These are phyloP conservation scores for Colletotrichum ledebouriae DNA, from an alignment of 2,329 filamentous ascomycete species.

Conservation along the genomic window DNA sequence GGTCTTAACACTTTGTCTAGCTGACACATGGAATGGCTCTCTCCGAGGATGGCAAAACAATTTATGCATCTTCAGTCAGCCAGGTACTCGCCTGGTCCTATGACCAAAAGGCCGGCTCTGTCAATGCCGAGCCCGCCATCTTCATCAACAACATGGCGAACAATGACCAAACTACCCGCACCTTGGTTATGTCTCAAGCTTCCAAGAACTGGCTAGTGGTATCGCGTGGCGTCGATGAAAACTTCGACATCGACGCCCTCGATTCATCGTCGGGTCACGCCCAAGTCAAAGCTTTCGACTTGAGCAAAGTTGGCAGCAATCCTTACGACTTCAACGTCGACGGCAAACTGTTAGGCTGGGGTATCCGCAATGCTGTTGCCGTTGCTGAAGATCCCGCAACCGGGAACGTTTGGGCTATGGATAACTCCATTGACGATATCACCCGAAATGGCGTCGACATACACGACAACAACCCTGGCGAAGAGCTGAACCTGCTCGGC, in stretches of 20 bases:
- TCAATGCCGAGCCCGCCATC: constrained; percentile 62
- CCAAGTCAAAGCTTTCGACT: constrained; percentile 74
- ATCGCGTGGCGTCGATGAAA: constrained; percentile 73
- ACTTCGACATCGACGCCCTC: constrained; percentile 70
- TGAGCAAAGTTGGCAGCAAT: constrained; percentile 48
- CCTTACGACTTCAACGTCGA: constrained; percentile 63
- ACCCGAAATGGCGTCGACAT: constrained; percentile 70
- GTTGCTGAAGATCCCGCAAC: constrained; percentile 71
- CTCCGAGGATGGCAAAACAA: constrained; percentile 63
- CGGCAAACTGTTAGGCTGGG: constrained; percentile 72
- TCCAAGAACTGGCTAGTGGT: constrained; percentile 71
- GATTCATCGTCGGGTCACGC: constrained; percentile 69
- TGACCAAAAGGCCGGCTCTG: constrained; percentile 64
- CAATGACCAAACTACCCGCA: constrained; percentile 74
- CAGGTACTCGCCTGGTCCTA: constrained; percentile 77
- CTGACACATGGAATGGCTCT: constrained; percentile 70
- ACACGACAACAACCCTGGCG: constrained; percentile 77
- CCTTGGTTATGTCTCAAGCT: constrained; percentile 71
- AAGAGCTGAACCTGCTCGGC: constrained; percentile 81
- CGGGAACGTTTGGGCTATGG: constrained; percentile 71
- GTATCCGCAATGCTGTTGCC: constrained; percentile 79
- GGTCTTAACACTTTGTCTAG: constrained; percentile 47
- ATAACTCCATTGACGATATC: constrained; percentile 79
- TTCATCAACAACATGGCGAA: constrained; percentile 64
- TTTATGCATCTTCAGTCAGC: constrained; percentile 70